Base-by-base conservation (phyloP, 441 rosid genomes). In the Pelargonium australe region DNA sequence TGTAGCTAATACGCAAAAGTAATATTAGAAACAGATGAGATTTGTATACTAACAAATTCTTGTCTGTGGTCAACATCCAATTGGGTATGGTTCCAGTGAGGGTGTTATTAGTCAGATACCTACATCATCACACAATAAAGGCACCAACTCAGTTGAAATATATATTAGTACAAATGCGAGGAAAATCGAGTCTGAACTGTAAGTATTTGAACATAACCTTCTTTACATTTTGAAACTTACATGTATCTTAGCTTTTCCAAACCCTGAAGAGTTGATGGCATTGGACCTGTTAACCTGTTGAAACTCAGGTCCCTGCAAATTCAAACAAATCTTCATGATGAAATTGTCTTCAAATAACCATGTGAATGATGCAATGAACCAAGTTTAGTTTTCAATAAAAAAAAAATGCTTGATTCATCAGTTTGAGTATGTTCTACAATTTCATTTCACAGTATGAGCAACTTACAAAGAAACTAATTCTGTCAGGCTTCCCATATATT, bases 81-180 rank as follows among this genome's bases (percentile, higher is more conserved):
- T 5, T 64, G 31, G 91, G 91, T 64, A 89, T 73, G 44, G 68
- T 69, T 79, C 89, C 97, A 12, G 78, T 81, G 41, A 93, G 77
- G 16, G 90, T 83, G 81, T 94, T 94, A 75, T 87, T 85, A 65
- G 76, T 71, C 75, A 94, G 77, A 82, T 77, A 89, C 82, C 98
- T 93, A 9, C 67, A 73, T 51, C 23, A 45, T 43, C 34, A 37
- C 11, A 72, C 68, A 53, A 64, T 17, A 41, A 34, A 34, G 37
- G 37, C 37, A 34, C 37, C 0, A 34, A 34, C 37, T 34, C 6
- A 34, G 37, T 34, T 34, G 5, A 34, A 34, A 34, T 3, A 34
- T 0, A 34, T 34, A 34, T 20, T 20, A 34, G 5, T 34, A 4
- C 37, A 34, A 34, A 34, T 34, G 34, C 34, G 34, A 28, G 2